Conservation (phyloP, 176 grass and related monocot genomes). For the Eragrostis curvula region DNA sequence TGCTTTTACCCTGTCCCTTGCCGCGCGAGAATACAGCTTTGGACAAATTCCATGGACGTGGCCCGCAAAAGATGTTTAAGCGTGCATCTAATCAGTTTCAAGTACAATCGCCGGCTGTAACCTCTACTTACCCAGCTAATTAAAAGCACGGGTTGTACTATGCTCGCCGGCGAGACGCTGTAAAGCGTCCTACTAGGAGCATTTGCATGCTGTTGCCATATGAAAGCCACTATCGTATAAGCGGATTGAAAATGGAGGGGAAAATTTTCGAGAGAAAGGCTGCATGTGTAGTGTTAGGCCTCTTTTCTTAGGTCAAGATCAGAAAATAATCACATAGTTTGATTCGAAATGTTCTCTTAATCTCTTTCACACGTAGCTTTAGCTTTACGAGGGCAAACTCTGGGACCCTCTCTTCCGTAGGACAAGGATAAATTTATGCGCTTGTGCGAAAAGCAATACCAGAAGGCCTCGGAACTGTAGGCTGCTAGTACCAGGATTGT, state of each 20-base stretch:
- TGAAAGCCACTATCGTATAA: constrained; percentile 22
- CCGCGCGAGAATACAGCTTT: constrained; percentile 41
- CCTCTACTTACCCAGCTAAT: constrained; percentile 48
- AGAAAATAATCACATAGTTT: constrained; percentile 18
- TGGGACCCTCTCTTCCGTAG: constrained; percentile 5
- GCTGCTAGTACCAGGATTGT: not conserved
- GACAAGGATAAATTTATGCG: constrained; percentile 8
- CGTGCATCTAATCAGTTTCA: constrained; percentile 31
- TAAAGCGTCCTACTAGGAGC: constrained; percentile 36
- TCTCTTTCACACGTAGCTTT: constrained; percentile 27
- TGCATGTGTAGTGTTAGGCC: not conserved
- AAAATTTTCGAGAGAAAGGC: not conserved
- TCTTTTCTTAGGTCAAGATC: constrained; percentile 18
- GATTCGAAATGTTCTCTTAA: constrained; percentile 51
- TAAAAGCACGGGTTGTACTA: constrained; percentile 3
- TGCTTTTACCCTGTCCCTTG: constrained; percentile 39
- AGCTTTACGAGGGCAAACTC: no score
- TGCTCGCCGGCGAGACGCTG: constrained; percentile 32
- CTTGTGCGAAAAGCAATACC: constrained; percentile 24
- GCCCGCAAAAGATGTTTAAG: not conserved
- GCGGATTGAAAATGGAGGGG: constrained; percentile 2
- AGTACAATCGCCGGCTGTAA: constrained; percentile 36
- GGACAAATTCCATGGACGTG: constrained; percentile 34
- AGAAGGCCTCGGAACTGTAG: not conserved
- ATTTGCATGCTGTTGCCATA: constrained; percentile 29